Evolutionary conservation across 805 yeast genomes (phyloP).

Genomic region (Dipodascopsis tothii): DNA sequence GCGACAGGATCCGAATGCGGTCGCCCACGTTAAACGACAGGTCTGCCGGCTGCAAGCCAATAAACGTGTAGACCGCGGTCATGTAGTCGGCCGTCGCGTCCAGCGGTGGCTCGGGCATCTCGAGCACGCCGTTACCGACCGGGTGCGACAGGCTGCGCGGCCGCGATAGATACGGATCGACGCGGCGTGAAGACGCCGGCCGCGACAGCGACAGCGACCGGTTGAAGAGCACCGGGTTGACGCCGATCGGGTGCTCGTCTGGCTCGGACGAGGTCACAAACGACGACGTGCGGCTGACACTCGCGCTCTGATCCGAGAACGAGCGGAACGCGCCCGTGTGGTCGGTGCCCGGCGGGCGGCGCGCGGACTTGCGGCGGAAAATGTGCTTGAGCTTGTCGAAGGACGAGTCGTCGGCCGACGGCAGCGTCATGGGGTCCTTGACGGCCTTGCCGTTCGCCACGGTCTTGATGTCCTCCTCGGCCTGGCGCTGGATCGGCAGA

Average conservation of each 20-base stretch:
- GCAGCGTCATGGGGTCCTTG: slow-evolving; percentile 25
- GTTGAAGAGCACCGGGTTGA: slow-evolving; percentile 3
- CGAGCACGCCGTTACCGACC: neutral
- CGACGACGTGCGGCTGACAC: neutral
- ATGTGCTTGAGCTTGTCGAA: slow-evolving; percentile 14
- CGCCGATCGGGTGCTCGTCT: neutral
- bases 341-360: slow-evolving; percentile 14
- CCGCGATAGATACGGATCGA: too few relatives aligned
- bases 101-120: neutral
- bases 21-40: slow-evolving; percentile 35
- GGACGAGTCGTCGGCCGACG: slow-evolving; percentile 3
- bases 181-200: too few relatives aligned
- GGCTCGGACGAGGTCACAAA: neutral
- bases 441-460: slow-evolving; percentile 28
- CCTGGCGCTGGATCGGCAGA: slow-evolving; percentile 24
- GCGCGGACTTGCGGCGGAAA: slow-evolving; percentile 28
- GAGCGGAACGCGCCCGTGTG: slow-evolving; percentile 17
- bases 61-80: slow-evolving; percentile 32
- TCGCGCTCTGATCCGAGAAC: slow-evolving; percentile 4
- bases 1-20: slow-evolving; percentile 31
- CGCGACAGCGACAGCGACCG: slow-evolving; percentile 1
- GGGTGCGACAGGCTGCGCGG: neutral
- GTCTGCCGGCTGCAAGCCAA: slow-evolving; percentile 35
- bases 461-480: slow-evolving; percentile 26
- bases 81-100: slow-evolving; percentile 4